Base-by-base conservation (phyloP, 495 filamentous ascomycete species). In the Cudoniella acicularis region DNA sequence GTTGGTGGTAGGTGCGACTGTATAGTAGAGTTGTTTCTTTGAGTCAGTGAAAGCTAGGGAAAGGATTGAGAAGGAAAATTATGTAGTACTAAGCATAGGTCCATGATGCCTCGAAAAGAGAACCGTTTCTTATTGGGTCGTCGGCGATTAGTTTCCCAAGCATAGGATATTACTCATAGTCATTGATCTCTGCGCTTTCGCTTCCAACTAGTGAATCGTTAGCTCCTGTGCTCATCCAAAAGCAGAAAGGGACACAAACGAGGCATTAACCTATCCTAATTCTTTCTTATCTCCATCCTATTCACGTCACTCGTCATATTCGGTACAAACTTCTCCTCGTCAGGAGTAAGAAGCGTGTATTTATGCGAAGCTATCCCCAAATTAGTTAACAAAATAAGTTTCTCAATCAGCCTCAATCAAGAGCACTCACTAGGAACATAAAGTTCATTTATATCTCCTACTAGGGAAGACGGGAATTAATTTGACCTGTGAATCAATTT, bases 181-280 rank as follows among this genome's bases (percentile, higher is more conserved):
- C 60, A 9, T 64, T 61, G 54, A 70, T 67, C 13, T 23, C 27
- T 42, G 69, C 64, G 22, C 59, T 65, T 13, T 67, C 68, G 43
- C 66, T 69, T 8, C 68, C 68, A 49, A 68, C 66, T 63, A 48
- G 16, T 20, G 0, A 18, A 20, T 49, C n/a, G n/a, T n/a, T n/a
- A n/a, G n/a, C n/a, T n/a, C n/a, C n/a, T n/a, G n/a, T n/a, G n/a
- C n/a, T n/a, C n/a, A n/a, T n/a, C n/a, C n/a, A n/a, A 6, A 4
- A 10, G 17, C 27, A 26, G 25, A 16, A 24, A 18, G 3, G 18
- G 26, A 3, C 30, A 51, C 64, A 10, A 48, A 67, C 64, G 61
- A 52, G 66, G 67, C 67, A 70, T 70, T 4, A 70, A 48, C 52
- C 65, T 60, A 59, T 70, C 65, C 67, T 65, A 70, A 27, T 70